phyloP scores from a whole-genome alignment of 1,284 basidiomycete species.

The Earliella scabrosa region DNA sequence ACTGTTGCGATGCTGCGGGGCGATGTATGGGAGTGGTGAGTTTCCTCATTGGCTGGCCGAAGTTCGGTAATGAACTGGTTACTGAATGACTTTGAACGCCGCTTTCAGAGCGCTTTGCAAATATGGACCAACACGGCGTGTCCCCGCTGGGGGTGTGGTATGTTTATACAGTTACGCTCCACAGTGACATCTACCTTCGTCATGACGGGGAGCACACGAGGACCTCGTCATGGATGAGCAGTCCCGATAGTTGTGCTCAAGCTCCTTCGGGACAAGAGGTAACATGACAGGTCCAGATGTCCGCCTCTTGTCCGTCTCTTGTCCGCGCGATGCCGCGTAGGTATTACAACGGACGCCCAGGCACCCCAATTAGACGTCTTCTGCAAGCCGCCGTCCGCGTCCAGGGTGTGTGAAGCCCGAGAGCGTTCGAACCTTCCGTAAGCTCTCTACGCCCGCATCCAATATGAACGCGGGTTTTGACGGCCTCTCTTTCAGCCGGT shows the following conservation, averaged over 20 bases:
- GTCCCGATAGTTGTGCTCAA: too few species aligned
- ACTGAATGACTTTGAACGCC: constrained; percentile 6
- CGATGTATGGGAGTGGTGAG: not conserved
- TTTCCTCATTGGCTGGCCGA: constrained; percentile 13
- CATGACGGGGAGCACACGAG: not conserved
- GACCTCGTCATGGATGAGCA: too few species aligned
- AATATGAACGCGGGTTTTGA: constrained; percentile 5
- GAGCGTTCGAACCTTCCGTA: constrained; percentile 10
- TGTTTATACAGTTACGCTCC: not conserved
- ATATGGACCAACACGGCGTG: not conserved
- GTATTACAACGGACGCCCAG: constrained; percentile 4
- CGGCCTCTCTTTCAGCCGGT: not conserved
- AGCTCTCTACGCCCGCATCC: constrained; percentile 23
- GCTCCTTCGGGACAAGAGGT: too few species aligned
- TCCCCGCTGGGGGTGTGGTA: not conserved
- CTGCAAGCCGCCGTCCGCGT: not conserved
- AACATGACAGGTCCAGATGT: too few species aligned
- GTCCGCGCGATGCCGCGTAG: not conserved
- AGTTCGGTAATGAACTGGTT: constrained; percentile 17
- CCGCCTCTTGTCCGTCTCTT: not conserved
- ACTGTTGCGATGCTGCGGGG: constrained; percentile 9
- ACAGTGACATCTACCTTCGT: not conserved
- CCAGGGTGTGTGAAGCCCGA: constrained; percentile 3
- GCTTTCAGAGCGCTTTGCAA: constrained; percentile 4
- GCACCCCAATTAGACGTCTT: constrained; percentile 11